Base-by-base conservation (phyloP, 169 alveolate species). In the Cryptosporidium baileyi region DNA sequence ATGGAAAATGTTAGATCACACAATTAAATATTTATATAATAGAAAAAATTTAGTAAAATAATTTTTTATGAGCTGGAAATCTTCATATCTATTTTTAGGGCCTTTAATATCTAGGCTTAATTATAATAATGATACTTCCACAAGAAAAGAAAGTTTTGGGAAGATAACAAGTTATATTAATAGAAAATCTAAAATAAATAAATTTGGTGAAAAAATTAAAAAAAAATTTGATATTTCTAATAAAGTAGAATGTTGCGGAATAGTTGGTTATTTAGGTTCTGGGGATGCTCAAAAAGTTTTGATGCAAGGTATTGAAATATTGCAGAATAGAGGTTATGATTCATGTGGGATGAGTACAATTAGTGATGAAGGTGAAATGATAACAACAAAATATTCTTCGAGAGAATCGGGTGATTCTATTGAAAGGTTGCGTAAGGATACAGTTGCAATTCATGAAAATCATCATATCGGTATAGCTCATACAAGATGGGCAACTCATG, bases 401-500 rank as follows among this genome's bases (percentile, higher is more conserved):
- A 82, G 34, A 36, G 82, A 88, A 11, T 59, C 82, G 17, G 67
- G 63, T 7, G 98, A 96, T 80, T 93, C 96, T 26, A 90, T 93
- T 36, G 93, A 93, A 49, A 92, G 92, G 44, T 80, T 96, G 81
- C 89, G 91, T 54, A 65, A 80, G 9, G 92, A 91, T 47, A 80
- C 93, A 32, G 62, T 81, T 32, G 61, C 88, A 36, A 88, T 91
- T 40, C 98, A 97, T 89, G 74, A 62, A 59, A 89, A 91, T 62
- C 91, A 93, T 80, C 88, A 61, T 63, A 91, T 96, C 5, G 99
- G 99, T 15, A 96, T 98, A 41, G 99, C 98, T 8, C 99, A 98
- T 89, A 98, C 99, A 34, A 89, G 99, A 44, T 98, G 99, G 99
- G 99, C 99, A 0, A 98, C 99, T 0, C 98, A 96, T 91, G 99